Evolutionary conservation across 2,329 filamentous ascomycete genomes (phyloP), one percentile per base, ranked within the genome.

Genomic region (Eutypella sp.): DNA sequence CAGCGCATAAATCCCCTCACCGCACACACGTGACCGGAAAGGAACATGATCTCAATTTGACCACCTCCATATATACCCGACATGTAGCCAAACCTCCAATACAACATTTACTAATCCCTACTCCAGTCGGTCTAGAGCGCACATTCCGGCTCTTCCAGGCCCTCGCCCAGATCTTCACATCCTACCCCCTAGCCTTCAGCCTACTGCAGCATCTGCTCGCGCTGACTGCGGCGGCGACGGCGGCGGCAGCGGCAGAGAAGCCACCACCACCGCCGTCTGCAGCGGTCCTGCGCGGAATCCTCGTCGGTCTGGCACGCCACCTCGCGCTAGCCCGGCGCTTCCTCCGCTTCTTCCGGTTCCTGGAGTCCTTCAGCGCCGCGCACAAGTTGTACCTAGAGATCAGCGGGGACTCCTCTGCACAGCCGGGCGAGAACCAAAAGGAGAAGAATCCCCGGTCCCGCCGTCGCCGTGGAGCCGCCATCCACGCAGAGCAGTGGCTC

Each of bases 321-420:
- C 57, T 81, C 44, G 73, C 70, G 50, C 57, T 78, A 37, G 66
- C 67, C 16, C 74, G 86, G 31, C 78, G 84, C 19, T 82, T 79
- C 64, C 75, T 89, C 59, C 80, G 86, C 11, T 68, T 86, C 47
- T 85, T 87, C 61, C 81, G 82, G 56, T 88, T 84, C 60, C 65
- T 86, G 43, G 79, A 81, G 39, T 74, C 72, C 41, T 83, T 87
- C 54, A 60, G 69, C 20, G 60, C 67, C 2, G 78, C 81, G 2
- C 74, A 72, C 58, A 57, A 60, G 3, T 57, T 70, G 24, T 78
- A 71, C 54, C 36, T 40, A 2, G 45, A 53, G 18, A 33, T 56
- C 47, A 44, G 58, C 4, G 41, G n/a, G n/a, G n/a, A n/a, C n/a
- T n/a, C n/a, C n/a, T n/a, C n/a, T n/a, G 61, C 3, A 47, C 52